Base-by-base conservation (phyloP, 2,329 filamentous ascomycete species). In the Trichoderma cornu-damae region DNA sequence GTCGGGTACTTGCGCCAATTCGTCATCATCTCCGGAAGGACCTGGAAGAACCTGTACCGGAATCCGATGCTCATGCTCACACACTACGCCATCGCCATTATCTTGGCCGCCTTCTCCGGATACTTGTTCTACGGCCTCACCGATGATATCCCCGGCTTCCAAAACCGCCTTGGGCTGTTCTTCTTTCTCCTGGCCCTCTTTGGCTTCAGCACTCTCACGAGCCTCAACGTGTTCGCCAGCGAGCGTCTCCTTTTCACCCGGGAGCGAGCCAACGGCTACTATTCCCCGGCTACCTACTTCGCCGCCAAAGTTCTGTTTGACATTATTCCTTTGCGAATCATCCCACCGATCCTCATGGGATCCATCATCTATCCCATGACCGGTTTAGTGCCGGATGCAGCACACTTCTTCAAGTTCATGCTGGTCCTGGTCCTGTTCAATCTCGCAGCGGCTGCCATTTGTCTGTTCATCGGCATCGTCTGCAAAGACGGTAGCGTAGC, bases 61-160 rank as follows among this genome's bases (percentile, higher is more conserved):
- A 96, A 99, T 70, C 94, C 94, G 1, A 92, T 97, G 83, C 78
- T 99, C 59, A 99, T 99, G 94, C 82, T 99, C 58, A 96, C 92
- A 0, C 94, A 99, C 73, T 99, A 97, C 69, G 94, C 94, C 35
- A 97, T 96, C 64, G 91, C 94, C 6, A 97, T 99, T 60, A 76
- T 97, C 0, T 82, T 99, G 5, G 94, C 92, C 1, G 93, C 97
- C 4, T 88, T 99, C 58, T 92, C 93, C 2, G 94, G 94, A 3
- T 97, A 89, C 72, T 81, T 99, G 11, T 99, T 97, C 77, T 99
- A 97, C 66, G 94, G 93, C 2, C 79, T 99, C 47, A 96, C 92
- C 0, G 91, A 96, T 67, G 92, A 99, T 67, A 96, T 99, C 64
- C 88, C 90, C 61, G 94, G 95, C 32, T 99, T 99, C 81, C 94